Evolutionary conservation across 495 filamentous ascomycete species (phyloP), one percentile per base, ranked within the genome.

Genomic region (Penicillium nucicola): DNA sequence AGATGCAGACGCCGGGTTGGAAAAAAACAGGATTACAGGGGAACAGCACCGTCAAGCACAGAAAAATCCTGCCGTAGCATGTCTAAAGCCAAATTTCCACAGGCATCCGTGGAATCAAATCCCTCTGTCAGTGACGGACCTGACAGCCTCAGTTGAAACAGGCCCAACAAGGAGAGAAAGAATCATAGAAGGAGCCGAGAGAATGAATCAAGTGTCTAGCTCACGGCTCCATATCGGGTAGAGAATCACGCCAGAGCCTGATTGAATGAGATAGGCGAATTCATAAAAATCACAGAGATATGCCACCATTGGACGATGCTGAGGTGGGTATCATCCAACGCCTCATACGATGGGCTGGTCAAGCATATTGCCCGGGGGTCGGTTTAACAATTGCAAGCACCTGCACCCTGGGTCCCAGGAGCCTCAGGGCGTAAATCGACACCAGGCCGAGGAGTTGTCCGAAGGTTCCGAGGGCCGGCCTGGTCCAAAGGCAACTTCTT

Each of bases 401-500:
- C 83, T 37, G 80, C 84, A 37, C 78, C 80, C 64, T 91, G 85
- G 40, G 89, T 92, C 51, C 85, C 84, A 33, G 84, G 76, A 40
- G 85, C 77, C 61, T 95, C 90, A 17, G 87, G 87, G 52, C 85
- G 78, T 56, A 95, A 76, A 60, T 88, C 89, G 36, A 95, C 90
- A 36, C 89, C 89, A 41, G 85, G 85, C 63, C 89, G 78, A 53
- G 84, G 85, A 50, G 85, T 85, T 25, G 86, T 77, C 53, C 92
- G 79, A 55, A 88, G 74, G 61, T 88, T 88, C 60, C 92, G 83
- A 23, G 91, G 90, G 13, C 90, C 92, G 41, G 84, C 92, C 67
- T 97, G 93, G 56, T 97, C 93, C 50, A 98, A 84, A 22, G 93
- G 93, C 48, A 98, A 76, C 70, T 96, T 96, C 87, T 88, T 92